These are phyloP conservation scores for Pseudognaphalium luteoalbum DNA, from an alignment of 129 eudicot species.

Conservation along the genomic window DNA sequence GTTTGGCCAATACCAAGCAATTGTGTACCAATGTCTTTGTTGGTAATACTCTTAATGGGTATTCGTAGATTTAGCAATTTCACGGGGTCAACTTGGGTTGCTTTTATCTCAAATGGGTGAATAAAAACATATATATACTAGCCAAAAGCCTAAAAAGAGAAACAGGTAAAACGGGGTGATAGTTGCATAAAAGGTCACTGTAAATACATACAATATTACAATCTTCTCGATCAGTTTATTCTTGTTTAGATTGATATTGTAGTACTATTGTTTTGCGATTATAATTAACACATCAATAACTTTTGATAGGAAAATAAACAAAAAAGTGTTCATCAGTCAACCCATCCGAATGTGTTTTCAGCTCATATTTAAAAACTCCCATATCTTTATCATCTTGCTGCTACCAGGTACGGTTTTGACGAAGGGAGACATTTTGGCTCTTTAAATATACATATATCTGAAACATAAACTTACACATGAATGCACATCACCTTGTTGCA, in stretches of 20 bases:
- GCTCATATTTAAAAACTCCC: too few species aligned
- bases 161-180: neutral
- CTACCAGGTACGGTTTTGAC: too few species aligned
- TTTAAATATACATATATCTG: neutral
- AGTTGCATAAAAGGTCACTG: neutral
- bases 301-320: neutral
- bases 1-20: neutral
- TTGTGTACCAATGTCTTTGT: neutral
- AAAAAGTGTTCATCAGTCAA: too few species aligned
- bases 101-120: neutral
- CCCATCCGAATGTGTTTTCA: too few species aligned
- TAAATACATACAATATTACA: neutral
- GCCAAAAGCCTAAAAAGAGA: neutral
- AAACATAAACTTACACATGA: slow-evolving; percentile 23
- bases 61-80: neutral
- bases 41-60: neutral
- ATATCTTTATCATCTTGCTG: too few species aligned
- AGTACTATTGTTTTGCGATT: neutral
- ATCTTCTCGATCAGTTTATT: neutral
- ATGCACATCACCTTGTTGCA: slow-evolving; percentile 21
- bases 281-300: neutral
- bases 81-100: neutral
- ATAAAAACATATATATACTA: neutral
- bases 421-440: too few species aligned
- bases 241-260: neutral